Evolutionary conservation across 352 stramenopile genomes (phyloP), one percentile per base, ranked within the genome.

Genomic region (Phytophthora vignae): DNA sequence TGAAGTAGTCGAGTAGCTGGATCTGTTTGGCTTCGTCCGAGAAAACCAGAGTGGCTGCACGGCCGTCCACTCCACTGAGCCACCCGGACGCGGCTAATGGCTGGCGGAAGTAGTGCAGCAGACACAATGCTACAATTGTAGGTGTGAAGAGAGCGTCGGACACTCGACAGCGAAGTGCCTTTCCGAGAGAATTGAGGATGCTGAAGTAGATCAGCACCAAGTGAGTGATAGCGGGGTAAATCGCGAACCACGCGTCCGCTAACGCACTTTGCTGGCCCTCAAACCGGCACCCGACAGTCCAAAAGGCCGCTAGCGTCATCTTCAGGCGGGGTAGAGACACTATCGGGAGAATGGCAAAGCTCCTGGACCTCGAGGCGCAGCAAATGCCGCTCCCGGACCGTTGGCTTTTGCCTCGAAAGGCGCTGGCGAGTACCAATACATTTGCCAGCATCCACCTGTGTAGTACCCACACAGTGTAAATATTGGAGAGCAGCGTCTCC

Each of bases 251-350:
- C 0, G 76, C 58, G 5, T 82, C 70, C 0, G 69, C 33, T 2
- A 86, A 21, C 0, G 48, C 69, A 0, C n/a, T 3, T 46, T 83
- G 75, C 12, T 78, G 46, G 3, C 76, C 79, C 70, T 84, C 73
- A 44, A 84, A 81, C 17, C 68, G 27, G 29, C 71, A 79, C 4
- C 72, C 78, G 1, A 74, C 57, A 12, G 38, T 62, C 56, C 56
- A 62, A 54, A 54, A 54, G 2, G 48, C 19, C 4, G 48, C 27
- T 5, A 54, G 8, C 3, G 48, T 54, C 48, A 31, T 54, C 17
- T 31, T 54, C 19, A 54, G 48, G 10, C 21, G 48, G 2, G 21
- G 48, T 31, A 54, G n/a, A 25, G 59, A 58, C 14, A 17, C 59
- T 7, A 66, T 12, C 12, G 52, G 46, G n/a, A 66, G 19, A 6